phyloP scores from a whole-genome alignment of 441 rosid species.

The Metrosideros polymorpha region DNA sequence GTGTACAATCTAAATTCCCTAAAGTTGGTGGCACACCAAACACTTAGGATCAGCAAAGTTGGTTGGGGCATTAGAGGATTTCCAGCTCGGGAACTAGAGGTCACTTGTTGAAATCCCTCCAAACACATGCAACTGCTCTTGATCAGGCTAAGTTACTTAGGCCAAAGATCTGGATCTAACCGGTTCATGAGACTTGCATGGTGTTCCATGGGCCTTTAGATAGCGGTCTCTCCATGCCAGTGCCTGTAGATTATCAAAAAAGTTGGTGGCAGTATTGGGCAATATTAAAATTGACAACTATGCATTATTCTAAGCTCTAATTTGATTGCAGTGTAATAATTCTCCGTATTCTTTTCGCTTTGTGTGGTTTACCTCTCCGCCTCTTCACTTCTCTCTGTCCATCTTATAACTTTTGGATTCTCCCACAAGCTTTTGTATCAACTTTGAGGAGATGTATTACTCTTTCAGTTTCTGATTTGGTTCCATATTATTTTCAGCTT shows the following conservation, averaged over 20 bases:
- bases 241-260: neutral
- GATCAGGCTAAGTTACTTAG: neutral
- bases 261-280: neutral
- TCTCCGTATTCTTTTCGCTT: neutral
- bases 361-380: neutral
- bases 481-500: conserved; percentile 36
- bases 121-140: neutral
- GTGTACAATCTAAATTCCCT: neutral
- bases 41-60: neutral
- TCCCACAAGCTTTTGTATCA: neutral
- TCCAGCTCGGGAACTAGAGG: neutral
- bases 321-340: neutral
- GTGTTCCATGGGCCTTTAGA: neutral
- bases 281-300: neutral
- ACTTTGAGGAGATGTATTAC: neutral
- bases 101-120: neutral
- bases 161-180: neutral
- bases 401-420: neutral
- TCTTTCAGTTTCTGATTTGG: conserved; percentile 1
- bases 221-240: neutral
- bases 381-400: neutral
- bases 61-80: neutral
- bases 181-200: neutral
- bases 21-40: neutral
- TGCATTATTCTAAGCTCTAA: neutral